A percentile compares a stretch with the other conserved stretches of the same genome.
Evolutionary conservation across 2,329 filamentous ascomycete species (phyloP).

Genomic region (Corynespora cassiicola): DNA sequence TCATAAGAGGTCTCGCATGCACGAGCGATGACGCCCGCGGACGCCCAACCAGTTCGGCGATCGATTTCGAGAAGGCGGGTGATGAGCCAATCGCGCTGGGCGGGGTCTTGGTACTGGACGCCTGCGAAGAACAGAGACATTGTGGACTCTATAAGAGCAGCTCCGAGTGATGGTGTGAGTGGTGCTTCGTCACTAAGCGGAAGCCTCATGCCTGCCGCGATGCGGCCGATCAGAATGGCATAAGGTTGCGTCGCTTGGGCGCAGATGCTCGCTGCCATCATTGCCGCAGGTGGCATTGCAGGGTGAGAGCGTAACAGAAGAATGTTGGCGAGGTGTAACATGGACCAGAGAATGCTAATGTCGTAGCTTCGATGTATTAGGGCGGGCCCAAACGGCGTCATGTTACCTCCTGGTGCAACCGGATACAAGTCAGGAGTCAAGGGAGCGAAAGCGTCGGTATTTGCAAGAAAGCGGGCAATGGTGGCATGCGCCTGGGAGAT

Average conservation of each 20-base stretch:
- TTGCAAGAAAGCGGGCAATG: conserved; percentile 62
- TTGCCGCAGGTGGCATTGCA: conserved; percentile 87
- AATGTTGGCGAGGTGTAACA: conserved; percentile 85
- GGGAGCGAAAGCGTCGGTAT: conserved; percentile 79
- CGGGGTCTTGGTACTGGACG: conserved; percentile 75
- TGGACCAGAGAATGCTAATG: conserved; percentile 87
- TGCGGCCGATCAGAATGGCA: conserved; percentile 79
- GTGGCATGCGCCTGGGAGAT: conserved; percentile 75
- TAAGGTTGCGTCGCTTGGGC: conserved; percentile 73
- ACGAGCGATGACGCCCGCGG: conserved; percentile 77
- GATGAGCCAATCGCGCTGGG: conserved; percentile 80
- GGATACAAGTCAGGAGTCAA: conserved; percentile 71
- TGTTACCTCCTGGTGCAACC: conserved; percentile 52
- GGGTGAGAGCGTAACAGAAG: conserved; percentile 84
- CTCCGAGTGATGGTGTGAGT: conserved; percentile 79
- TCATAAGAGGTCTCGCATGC: conserved; percentile 88
- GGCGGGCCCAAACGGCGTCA: conserved; percentile 81
- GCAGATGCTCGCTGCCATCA: conserved; percentile 82
- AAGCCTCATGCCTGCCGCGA: conserved; percentile 72
- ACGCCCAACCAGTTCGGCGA: conserved; percentile 85
- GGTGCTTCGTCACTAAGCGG: conserved; percentile 49
- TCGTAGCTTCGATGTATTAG: conserved; percentile 84
- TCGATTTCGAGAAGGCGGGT: conserved; percentile 76
- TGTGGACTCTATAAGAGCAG: conserved; percentile 80
- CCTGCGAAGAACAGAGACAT: conserved; percentile 88